Evolutionary conservation across 306 rosid genomes (phyloP).

Genomic region (Trifolium subterraneum): DNA sequence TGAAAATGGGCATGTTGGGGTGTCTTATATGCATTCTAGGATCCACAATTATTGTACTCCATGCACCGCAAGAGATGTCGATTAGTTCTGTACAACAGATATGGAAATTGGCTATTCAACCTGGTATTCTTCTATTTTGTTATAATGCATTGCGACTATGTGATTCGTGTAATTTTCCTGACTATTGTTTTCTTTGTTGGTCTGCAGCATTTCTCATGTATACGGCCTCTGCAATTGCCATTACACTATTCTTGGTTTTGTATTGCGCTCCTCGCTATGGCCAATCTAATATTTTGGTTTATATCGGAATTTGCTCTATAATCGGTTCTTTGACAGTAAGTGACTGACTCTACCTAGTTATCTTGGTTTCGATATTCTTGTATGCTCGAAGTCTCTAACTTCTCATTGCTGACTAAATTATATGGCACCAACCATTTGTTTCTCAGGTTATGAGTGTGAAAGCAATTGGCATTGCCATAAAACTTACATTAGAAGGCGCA

Average conservation of each 20-base stretch:
- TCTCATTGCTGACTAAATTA: slow-evolving; percentile 3
- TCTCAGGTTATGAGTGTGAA: slow-evolving; percentile 88
- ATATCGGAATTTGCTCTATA: slow-evolving; percentile 75
- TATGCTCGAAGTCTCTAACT: background rate
- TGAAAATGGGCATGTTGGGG: slow-evolving; percentile 86
- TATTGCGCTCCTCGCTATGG: slow-evolving; percentile 83
- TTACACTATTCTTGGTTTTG: slow-evolving; percentile 68
- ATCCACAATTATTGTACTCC: slow-evolving; percentile 77
- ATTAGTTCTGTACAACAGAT: slow-evolving; percentile 73
- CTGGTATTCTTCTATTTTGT: slow-evolving; percentile 57
- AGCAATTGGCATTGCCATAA: slow-evolving; percentile 86
- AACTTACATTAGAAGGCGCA: slow-evolving; percentile 84
- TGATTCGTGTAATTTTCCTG: slow-evolving; percentile 28
- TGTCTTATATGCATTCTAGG: slow-evolving; percentile 87
- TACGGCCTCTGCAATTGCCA: slow-evolving; percentile 68
- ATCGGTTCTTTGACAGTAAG: slow-evolving; percentile 87
- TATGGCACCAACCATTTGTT: background rate
- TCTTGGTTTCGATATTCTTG: slow-evolving; percentile 14
- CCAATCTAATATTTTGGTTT: slow-evolving; percentile 78
- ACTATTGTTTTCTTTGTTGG: slow-evolving; percentile 37
- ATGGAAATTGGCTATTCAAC: slow-evolving; percentile 85
- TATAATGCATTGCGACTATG: background rate
- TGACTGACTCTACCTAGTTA: slow-evolving; percentile 4
- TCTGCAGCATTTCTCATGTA: slow-evolving; percentile 82
- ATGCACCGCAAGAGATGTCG: slow-evolving; percentile 70